These are phyloP conservation scores for Globisporangium parvum DNA, from an alignment of 352 stramenopile genomes.

Conservation along the genomic window DNA sequence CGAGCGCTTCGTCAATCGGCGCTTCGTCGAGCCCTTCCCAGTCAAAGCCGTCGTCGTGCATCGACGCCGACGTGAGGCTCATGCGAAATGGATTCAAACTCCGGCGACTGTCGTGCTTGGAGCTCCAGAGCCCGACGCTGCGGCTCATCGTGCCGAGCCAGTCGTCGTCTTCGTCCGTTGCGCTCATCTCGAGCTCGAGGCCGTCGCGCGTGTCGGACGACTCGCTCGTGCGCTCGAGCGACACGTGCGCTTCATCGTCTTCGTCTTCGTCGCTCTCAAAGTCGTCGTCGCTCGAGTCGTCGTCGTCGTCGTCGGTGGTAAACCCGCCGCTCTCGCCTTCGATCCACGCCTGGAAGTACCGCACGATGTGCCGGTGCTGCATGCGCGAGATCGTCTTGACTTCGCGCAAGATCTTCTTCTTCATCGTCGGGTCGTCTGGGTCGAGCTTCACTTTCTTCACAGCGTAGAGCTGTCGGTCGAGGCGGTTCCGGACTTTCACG, in stretches of 20 bases:
- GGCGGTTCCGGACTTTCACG: slow-evolving; percentile 74
- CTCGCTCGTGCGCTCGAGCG: slow-evolving; percentile 10
- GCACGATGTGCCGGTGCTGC: slow-evolving; percentile 95
- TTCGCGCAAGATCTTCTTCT: slow-evolving; percentile 94
- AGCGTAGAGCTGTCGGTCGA: slow-evolving; percentile 80
- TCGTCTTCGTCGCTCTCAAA: slow-evolving; percentile 26
- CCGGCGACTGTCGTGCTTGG: slow-evolving; percentile 49
- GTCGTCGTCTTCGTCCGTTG: slow-evolving; percentile 63
- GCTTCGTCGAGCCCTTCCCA: slow-evolving; percentile 66
- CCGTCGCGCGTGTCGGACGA: slow-evolving; percentile 33
- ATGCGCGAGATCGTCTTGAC: slow-evolving; percentile 96
- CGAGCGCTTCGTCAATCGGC: slow-evolving; percentile 20
- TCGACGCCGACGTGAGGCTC: slow-evolving; percentile 7
- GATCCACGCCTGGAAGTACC: slow-evolving; percentile 91
- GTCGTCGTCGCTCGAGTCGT: slow-evolving; percentile 31
- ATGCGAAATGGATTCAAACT: slow-evolving; percentile 25
- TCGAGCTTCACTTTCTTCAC: slow-evolving; percentile 87
- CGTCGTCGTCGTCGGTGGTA: slow-evolving; percentile 33
- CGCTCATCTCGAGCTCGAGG: slow-evolving; percentile 23
- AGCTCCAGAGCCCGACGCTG: slow-evolving; percentile 57
- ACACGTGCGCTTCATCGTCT: slow-evolving; percentile 30
- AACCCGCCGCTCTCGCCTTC: slow-evolving; percentile 62
- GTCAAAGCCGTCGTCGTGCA: slow-evolving; percentile 59
- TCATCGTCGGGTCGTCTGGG: slow-evolving; percentile 86
- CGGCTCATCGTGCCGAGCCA: slow-evolving; percentile 70